Percentiles rank a stretch among this genome's conserved stretches.
Conservation (phyloP, 805 yeast species). For the Kuraishia capsulata region DNA sequence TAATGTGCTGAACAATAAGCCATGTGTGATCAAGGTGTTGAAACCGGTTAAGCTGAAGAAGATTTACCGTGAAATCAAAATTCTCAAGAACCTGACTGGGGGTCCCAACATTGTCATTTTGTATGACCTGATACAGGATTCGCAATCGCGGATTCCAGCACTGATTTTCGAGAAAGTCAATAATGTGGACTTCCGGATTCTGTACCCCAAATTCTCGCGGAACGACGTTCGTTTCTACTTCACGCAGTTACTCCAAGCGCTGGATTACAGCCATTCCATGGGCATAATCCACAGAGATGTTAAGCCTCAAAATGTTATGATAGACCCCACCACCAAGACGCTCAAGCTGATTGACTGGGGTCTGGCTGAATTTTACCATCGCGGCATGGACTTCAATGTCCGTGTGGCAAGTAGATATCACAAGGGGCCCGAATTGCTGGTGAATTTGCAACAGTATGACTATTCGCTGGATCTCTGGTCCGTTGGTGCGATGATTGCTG, state of each 20-base stretch:
- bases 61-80: conserved; percentile 84
- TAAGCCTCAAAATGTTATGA: conserved; percentile 91
- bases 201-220: conserved; percentile 74
- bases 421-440: conserved; percentile 86
- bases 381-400: conserved; percentile 82
- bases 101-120: conserved; percentile 77
- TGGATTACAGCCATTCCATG: conserved; percentile 85
- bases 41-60: conserved; percentile 92
- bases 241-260: conserved; percentile 70
- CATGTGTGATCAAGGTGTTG: conserved; percentile 81
- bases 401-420: conserved; percentile 88
- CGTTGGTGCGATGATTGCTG: conserved; percentile 84
- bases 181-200: conserved; percentile 77
- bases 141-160: conserved; percentile 78
- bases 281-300: conserved; percentile 95
- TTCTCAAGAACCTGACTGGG: conserved; percentile 71
- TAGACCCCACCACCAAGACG: conserved; percentile 57
- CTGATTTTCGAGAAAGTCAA: conserved; percentile 78
- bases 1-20: conserved; percentile 47
- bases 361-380: conserved; percentile 85
- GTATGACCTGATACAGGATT: conserved; percentile 82
- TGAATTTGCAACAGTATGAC: conserved; percentile 77
- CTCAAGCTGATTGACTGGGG: conserved; percentile 92
- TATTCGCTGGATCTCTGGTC: conserved; percentile 89
- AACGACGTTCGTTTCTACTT: conserved; percentile 76